Percentiles rank a stretch among this genome's conserved stretches.
These are phyloP conservation scores for Fusarium papillatum DNA, from an alignment of 2,329 filamentous ascomycete genomes.

Conservation along the genomic window DNA sequence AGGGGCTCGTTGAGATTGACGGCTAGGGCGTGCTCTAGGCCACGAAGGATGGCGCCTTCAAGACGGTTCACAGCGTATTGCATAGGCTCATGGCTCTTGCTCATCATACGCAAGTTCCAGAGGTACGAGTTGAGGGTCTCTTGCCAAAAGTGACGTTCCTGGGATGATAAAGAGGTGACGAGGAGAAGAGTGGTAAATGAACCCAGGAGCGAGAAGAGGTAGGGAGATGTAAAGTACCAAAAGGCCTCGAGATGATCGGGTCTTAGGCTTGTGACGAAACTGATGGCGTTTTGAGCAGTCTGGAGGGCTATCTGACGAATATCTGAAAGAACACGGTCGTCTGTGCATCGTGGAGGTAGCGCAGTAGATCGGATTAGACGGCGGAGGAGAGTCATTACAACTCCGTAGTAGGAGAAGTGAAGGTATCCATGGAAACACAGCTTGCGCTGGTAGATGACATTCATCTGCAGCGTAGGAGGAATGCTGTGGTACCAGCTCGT, in stretches of 20 bases:
- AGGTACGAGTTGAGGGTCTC: constrained; percentile 51
- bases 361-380: constrained; percentile 55
- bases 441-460: constrained; percentile 55
- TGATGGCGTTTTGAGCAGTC: constrained; percentile 48
- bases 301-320: constrained; percentile 49
- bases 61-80: constrained; percentile 53
- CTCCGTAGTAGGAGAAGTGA: constrained; percentile 61
- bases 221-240: constrained; percentile 55
- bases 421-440: constrained; percentile 57
- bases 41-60: constrained; percentile 53
- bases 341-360: constrained; percentile 45
- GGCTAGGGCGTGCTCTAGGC: constrained; percentile 52
- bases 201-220: constrained; percentile 55
- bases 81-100: constrained; percentile 53
- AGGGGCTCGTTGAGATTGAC: constrained; percentile 50
- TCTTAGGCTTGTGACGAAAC: constrained; percentile 49
- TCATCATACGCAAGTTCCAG: constrained; percentile 51
- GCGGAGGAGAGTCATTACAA: constrained; percentile 60
- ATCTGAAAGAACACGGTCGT: constrained; percentile 45
- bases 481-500: constrained; percentile 61
- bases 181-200: constrained; percentile 55
- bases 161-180: constrained; percentile 48
- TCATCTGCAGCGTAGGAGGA: constrained; percentile 59
- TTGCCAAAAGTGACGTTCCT: constrained; percentile 49
- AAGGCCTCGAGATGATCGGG: constrained; percentile 57